Percentiles rank a stretch among this genome's conserved stretches.
Conservation (phyloP, 345 rosid species). For the Schrenkiella parvula region DNA sequence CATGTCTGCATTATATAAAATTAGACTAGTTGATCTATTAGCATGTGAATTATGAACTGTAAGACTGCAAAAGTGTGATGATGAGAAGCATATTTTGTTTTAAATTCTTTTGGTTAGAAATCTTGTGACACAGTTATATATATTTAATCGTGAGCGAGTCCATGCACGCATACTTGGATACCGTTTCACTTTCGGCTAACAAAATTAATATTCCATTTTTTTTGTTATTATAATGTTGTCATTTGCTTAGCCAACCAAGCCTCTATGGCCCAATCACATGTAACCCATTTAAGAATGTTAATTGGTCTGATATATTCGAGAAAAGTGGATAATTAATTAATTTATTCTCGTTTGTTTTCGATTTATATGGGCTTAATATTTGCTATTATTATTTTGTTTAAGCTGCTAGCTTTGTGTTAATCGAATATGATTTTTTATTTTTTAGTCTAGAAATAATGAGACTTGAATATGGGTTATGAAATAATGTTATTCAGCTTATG, state of each 20-base stretch:
- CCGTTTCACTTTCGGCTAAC: constrained; percentile 36
- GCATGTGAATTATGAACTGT: constrained; percentile 37
- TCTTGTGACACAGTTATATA: neutral
- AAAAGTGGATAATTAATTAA: neutral
- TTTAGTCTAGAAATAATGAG: neutral
- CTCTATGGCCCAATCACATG: constrained; percentile 22
- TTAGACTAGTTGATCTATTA: constrained; percentile 7
- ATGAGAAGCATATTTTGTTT: constrained; percentile 6
- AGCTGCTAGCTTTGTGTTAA: neutral
- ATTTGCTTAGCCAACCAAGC: constrained; percentile 27
- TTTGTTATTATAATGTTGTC: constrained; percentile 12
- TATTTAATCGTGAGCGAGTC: neutral
- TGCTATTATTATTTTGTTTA: too few relatives aligned
- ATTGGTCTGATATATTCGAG: neutral
- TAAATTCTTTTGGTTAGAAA: constrained; percentile 18
- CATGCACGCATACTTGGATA: constrained; percentile 9
- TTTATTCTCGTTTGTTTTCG: neutral
- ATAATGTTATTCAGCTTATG: neutral
- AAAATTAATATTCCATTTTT: neutral
- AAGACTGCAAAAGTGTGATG: constrained; percentile 26
- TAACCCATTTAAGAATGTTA: neutral
- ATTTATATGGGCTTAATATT: neutral
- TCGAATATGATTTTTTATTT: neutral
- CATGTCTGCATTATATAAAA: neutral
- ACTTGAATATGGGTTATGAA: neutral